Evolutionary conservation across 352 stramenopile genomes (phyloP), one percentile per base, ranked within the genome.

Genomic region (Thalassiosira livingstoniorum): DNA sequence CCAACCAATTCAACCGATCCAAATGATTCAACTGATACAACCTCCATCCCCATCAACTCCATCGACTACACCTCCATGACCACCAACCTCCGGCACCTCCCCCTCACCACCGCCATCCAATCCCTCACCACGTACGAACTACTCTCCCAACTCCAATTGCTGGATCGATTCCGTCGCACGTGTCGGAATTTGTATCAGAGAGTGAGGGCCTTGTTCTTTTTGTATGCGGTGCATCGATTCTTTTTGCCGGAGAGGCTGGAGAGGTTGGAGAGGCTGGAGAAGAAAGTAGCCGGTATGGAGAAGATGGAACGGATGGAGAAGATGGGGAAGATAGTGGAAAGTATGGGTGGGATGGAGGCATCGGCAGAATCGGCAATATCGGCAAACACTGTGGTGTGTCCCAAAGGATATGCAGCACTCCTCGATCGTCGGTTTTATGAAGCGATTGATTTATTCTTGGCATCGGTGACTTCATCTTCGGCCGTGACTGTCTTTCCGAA

Each of bases 201-300:
- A 29, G 86, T 91, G 0, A n/a, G 82, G 68, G 80, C 82, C 15
- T 66, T 87, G 7, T 87, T 91, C 34, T 91, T 91, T 63, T 60
- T 91, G n/a, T 89, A 91, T 80, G 78, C 86, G 27, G 66, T 88
- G 15, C 79, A 91, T 80, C 64, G 86, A 47, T 91, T 88, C 76
- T 76, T 89, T 78, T 70, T 91, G 45, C 80, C 80, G 0, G 58
- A 74, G 67, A 66, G 80, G 47, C 29, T 32, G 18, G 25, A 47
- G 66, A 66, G 13, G 58, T 32, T 60, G 10, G 43, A 45, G 21
- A 15, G 47, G 0, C 7, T 42, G 18, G 25, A 29, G 15, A 5
- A n/a, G 18, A 32, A 47, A 34, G 54, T 45, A 4, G 31, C n/a
- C 13, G 35, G 3, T 23, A 29, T 5, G 35, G 53, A 11, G 32